Conservation (phyloP, 495 filamentous ascomycete genomes). For the Penicillium bovifimosum region DNA sequence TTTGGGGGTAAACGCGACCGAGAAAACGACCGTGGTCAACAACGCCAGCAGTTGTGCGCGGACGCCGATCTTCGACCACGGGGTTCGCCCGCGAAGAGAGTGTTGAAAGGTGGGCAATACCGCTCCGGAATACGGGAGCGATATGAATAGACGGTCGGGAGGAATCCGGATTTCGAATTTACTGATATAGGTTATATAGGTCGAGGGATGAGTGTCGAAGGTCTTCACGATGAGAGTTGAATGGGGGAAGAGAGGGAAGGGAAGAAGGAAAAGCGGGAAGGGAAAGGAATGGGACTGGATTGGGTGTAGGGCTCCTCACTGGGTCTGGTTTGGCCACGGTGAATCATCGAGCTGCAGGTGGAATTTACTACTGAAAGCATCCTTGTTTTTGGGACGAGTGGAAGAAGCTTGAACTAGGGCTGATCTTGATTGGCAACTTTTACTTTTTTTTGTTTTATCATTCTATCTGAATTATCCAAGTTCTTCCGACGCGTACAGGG, state of each 20-base stretch:
- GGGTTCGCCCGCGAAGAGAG: slow-evolving; percentile 2
- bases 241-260: slow-evolving; percentile 15
- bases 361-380: slow-evolving; percentile 1
- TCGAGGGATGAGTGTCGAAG: not conserved
- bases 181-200: not conserved
- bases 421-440: not conserved
- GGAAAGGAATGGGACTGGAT: slow-evolving; percentile 16
- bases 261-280: slow-evolving; percentile 20
- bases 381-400: not conserved
- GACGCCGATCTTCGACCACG: slow-evolving; percentile 34
- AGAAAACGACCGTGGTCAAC: slow-evolving; percentile 27
- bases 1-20: slow-evolving; percentile 40
- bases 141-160: not conserved
- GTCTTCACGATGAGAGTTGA: not conserved
- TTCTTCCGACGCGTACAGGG: not conserved
- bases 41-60: slow-evolving; percentile 39
- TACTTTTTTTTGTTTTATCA: not conserved
- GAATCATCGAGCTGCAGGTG: slow-evolving; percentile 9
- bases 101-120: slow-evolving; percentile 15
- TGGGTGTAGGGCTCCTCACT: slow-evolving; percentile 10
- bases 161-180: not conserved
- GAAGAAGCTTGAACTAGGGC: not conserved
- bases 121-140: slow-evolving; percentile 1
- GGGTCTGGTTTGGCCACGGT: slow-evolving; percentile 8
- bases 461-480: not conserved